Evolutionary conservation across 2,329 filamentous ascomycete genomes (phyloP).

Genomic region (Dactylella cylindrospora): DNA sequence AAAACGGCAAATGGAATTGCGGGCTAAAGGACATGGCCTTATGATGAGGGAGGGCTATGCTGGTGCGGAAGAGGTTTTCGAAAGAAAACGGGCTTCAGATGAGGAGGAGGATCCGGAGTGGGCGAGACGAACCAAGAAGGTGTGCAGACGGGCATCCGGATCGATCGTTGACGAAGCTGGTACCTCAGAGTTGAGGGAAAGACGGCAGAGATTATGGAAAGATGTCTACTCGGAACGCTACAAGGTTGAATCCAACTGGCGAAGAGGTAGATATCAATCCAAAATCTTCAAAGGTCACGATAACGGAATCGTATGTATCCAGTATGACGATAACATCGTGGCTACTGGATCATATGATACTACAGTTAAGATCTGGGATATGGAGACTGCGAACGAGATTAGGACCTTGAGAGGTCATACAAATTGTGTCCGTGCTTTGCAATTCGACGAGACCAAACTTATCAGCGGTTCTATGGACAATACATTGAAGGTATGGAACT

Average conservation of each 20-base stretch:
- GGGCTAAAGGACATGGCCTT: constrained; percentile 62
- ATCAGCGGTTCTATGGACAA: constrained; percentile 87
- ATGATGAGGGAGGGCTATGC: constrained; percentile 47
- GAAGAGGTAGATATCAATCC: constrained; percentile 83
- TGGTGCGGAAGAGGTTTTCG: constrained; percentile 5
- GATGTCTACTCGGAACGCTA: constrained; percentile 94
- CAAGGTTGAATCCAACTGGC: constrained; percentile 97
- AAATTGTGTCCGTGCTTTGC: constrained; percentile 79
- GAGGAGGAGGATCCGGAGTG: constrained; percentile 51
- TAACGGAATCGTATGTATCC: constrained; percentile 63
- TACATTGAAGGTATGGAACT: constrained; percentile 93
- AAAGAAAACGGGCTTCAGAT: constrained; percentile 42
- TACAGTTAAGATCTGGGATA: constrained; percentile 94
- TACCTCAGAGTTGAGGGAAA: constrained; percentile 56
- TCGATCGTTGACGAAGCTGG: constrained; percentile 48
- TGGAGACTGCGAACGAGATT: constrained; percentile 81
- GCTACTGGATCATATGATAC: constrained; percentile 94
- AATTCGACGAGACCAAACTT: constrained; percentile 89
- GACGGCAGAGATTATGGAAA: constrained; percentile 74
- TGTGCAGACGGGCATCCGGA: constrained; percentile 43
- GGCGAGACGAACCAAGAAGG: constrained; percentile 38
- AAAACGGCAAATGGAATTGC: constrained; percentile 77
- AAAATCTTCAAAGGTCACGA: constrained; percentile 77
- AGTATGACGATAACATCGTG: constrained; percentile 84
- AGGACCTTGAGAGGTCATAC: constrained; percentile 83